Base-by-base conservation (phyloP, 73 alveolate genomes). In the Tetrahymena thermophila region DNA sequence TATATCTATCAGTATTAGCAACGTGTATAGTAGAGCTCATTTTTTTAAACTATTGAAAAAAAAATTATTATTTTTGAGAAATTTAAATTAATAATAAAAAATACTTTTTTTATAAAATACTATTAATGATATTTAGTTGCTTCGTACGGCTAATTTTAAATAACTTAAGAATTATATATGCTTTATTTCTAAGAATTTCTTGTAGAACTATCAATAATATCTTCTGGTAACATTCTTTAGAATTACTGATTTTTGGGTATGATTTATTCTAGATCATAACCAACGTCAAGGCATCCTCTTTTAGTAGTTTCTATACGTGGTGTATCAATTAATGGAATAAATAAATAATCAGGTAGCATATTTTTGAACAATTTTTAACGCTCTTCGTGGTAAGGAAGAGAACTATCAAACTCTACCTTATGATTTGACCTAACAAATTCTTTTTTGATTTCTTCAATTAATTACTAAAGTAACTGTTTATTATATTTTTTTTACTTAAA, bases 351-450 rank as follows among this genome's bases (percentile, higher is more conserved):
- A 35, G 97, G 97, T 35, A 95, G 94, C 57, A 84, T 50, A 2
- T 94, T 89, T 21, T 93, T 95, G 43, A 95, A 95, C 8, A 95
- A 84, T 13, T 71, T 56, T 95, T 95, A 19, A 34, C 94, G 93
- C 21, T 95, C 97, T 42, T 95, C 97, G 21, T 44, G 93, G 35
- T 85, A 95, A 6, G 97, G 97, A 25, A 95, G 94, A 93, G 94
- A 85, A 28, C 94, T 85, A 55, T 56, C 94, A 44, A 95, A 95
- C 35, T 57, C 83, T 19, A 85, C 84, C 89, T 95, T 94, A 93
- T 89, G 97, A 95, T 95, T 95, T 11, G 95, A 94, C 38, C 97
- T 95, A 17, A 89, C 37, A 38, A 35, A 95, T 35, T 89, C 43
- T 42, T 89, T 85, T 31, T 93, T 95, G 14, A 95, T 94, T 50